phyloP scores from a whole-genome alignment of 2,329 filamentous ascomycete species.

The Talaromyces sp. region DNA sequence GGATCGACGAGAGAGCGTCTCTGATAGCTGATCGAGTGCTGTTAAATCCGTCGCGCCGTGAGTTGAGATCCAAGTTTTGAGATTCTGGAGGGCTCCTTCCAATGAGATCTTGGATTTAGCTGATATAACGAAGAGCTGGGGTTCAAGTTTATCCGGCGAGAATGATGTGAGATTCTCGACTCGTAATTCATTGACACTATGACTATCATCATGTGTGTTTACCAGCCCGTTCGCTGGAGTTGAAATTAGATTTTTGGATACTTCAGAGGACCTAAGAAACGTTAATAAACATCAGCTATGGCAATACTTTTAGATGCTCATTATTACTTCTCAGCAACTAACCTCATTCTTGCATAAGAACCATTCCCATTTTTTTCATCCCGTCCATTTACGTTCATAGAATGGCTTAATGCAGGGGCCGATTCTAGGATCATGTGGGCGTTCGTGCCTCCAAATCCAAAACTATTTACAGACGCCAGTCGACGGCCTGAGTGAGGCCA shows the following conservation, averaged over 20 bases:
- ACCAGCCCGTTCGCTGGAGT: not conserved
- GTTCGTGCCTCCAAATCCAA: conserved; percentile 42
- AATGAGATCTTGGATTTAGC: not conserved
- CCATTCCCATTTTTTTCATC: conserved; percentile 26
- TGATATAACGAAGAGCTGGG: not conserved
- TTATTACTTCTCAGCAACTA: not conserved
- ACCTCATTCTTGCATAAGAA: not conserved
- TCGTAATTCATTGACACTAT: not conserved
- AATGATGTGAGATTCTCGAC: not conserved
- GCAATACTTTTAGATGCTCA: not conserved
- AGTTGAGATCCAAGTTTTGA: not conserved
- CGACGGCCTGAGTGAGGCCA: conserved; percentile 5
- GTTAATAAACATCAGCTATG: not conserved
- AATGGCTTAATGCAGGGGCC: not conserved
- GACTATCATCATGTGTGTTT: not conserved
- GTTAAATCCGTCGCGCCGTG: not conserved
- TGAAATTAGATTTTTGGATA: not conserved
- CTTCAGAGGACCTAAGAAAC: not conserved
- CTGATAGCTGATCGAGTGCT: not conserved
- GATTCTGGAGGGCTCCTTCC: not conserved
- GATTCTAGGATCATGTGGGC: conserved; percentile 29
- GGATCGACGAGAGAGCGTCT: not conserved
- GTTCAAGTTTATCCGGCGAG: conserved; percentile 29
- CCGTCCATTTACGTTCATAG: conserved; percentile 21
- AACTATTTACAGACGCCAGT: conserved; percentile 40